phyloP scores from a whole-genome alignment of 2,329 filamentous ascomycete species.

The Pseudogymnoascus sp. region DNA sequence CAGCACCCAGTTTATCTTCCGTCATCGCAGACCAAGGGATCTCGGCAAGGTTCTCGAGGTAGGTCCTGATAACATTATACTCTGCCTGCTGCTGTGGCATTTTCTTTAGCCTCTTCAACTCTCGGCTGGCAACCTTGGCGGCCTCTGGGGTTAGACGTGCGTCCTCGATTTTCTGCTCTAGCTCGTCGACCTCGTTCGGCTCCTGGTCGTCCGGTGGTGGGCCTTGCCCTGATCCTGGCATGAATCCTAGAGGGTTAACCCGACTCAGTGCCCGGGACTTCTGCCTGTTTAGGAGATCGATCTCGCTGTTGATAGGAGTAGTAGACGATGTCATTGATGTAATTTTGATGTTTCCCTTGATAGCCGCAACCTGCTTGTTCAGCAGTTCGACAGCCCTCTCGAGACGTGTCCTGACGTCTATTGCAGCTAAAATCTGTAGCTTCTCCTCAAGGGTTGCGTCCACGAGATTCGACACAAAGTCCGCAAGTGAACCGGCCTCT shows the following conservation, averaged over 20 bases:
- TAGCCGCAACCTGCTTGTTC: constrained; percentile 69
- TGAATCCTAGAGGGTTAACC: constrained; percentile 2
- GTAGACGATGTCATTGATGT: constrained; percentile 65
- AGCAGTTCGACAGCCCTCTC: constrained; percentile 77
- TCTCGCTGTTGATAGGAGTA: constrained; percentile 50
- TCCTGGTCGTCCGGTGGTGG: constrained; percentile 65
- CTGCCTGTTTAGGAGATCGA: constrained; percentile 44
- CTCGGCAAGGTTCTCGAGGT: constrained; percentile 86
- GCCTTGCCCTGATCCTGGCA: constrained; percentile 36
- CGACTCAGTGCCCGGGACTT: constrained; percentile 27
- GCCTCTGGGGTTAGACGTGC: constrained; percentile 78
- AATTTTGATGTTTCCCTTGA: constrained; percentile 83
- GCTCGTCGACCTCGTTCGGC: constrained; percentile 79
- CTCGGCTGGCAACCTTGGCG: constrained; percentile 80
- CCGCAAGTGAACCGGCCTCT: constrained; percentile 79
- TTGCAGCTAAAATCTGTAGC: constrained; percentile 71
- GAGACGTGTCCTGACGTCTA: constrained; percentile 70
- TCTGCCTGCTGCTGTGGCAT: constrained; percentile 96
- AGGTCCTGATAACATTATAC: constrained; percentile 87
- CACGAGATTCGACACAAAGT: constrained; percentile 93
- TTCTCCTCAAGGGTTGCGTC: constrained; percentile 88
- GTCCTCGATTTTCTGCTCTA: constrained; percentile 78
- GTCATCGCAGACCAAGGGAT: constrained; percentile 86
- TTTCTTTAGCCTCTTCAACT: constrained; percentile 80
- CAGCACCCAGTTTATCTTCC: constrained; percentile 74